phyloP scores from a whole-genome alignment of 2,329 filamentous ascomycete species.

The Pseudogymnoascus destructans region DNA sequence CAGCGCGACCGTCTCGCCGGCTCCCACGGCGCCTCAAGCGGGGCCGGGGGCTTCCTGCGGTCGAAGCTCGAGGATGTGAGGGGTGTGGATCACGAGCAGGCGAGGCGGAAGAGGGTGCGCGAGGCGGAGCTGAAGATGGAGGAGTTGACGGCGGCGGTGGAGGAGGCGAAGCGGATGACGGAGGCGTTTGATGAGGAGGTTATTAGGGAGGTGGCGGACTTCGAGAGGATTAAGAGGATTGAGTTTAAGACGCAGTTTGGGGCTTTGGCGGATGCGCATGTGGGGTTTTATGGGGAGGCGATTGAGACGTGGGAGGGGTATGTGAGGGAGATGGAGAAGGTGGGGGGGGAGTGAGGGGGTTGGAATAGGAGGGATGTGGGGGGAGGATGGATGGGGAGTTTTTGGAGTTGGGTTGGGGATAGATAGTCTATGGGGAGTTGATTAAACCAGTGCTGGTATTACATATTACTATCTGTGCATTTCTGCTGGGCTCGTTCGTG shows the following conservation, averaged over 20 bases:
- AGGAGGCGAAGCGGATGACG: conserved; percentile 70
- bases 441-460: not conserved
- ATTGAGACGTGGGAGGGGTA: conserved; percentile 82
- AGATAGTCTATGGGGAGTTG: not conserved
- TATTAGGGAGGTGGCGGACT: conserved; percentile 81
- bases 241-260: conserved; percentile 86
- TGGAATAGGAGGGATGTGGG: not conserved
- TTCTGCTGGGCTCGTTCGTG: not conserved
- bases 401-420: conserved; percentile 4
- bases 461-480: conserved; percentile 1
- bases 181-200: conserved; percentile 96
- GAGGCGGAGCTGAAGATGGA: conserved; percentile 90
- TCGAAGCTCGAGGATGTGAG: conserved; percentile 94
- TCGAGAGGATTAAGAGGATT: conserved; percentile 88
- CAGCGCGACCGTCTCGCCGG: conserved; percentile 61
- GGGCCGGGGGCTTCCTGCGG: conserved; percentile 75
- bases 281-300: conserved; percentile 71
- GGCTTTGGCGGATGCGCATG: conserved; percentile 69
- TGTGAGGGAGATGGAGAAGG: conserved; percentile 72
- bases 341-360: conserved; percentile 29
- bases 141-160: conserved; percentile 78
- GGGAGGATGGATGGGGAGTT: not conserved
- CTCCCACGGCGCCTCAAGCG: conserved; percentile 49
- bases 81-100: conserved; percentile 90
- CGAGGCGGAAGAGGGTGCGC: conserved; percentile 70